Conservation (phyloP, 495 filamentous ascomycete species). For the Penicillium atrosanguineum region DNA sequence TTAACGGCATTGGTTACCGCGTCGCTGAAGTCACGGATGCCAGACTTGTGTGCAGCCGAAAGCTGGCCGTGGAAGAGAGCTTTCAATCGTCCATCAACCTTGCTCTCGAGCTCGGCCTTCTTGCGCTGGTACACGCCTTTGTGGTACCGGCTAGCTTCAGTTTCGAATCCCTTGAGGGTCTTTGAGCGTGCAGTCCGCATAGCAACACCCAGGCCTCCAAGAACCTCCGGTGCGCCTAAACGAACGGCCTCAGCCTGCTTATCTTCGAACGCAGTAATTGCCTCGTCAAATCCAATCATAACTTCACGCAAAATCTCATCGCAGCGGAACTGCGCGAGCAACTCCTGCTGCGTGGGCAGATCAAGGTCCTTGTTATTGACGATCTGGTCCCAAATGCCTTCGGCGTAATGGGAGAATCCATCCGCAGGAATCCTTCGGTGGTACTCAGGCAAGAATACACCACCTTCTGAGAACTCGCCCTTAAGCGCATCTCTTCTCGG, state of each 20-base stretch:
- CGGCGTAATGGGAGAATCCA: slow-evolving; percentile 87
- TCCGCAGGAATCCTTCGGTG: slow-evolving; percentile 95
- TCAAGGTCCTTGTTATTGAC: slow-evolving; percentile 98
- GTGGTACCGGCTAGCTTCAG: slow-evolving; percentile 88
- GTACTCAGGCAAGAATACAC: slow-evolving; percentile 89
- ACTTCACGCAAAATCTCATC: slow-evolving; percentile 93
- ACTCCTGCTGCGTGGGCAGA: slow-evolving; percentile 92
- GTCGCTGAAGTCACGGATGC: slow-evolving; percentile 83
- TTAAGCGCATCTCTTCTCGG: slow-evolving; percentile 49
- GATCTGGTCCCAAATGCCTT: slow-evolving; percentile 96
- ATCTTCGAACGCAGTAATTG: slow-evolving; percentile 81
- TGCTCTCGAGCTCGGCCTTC: slow-evolving; percentile 75
- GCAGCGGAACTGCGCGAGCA: slow-evolving; percentile 95
- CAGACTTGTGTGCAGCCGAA: slow-evolving; percentile 80
- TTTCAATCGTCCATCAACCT: slow-evolving; percentile 84
- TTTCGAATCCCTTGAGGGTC: slow-evolving; percentile 79
- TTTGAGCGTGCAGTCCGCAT: slow-evolving; percentile 72
- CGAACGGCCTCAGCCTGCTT: slow-evolving; percentile 71
- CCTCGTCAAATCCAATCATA: slow-evolving; percentile 75
- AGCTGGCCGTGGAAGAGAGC: slow-evolving; percentile 84
- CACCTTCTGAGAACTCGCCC: slow-evolving; percentile 70
- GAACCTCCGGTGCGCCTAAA: slow-evolving; percentile 64
- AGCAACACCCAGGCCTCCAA: slow-evolving; percentile 71
- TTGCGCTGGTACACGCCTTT: slow-evolving; percentile 90
- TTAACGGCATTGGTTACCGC: slow-evolving; percentile 83